Conservation (phyloP, 768 basidiomycete genomes). For the Trametes sanguinea region DNA sequence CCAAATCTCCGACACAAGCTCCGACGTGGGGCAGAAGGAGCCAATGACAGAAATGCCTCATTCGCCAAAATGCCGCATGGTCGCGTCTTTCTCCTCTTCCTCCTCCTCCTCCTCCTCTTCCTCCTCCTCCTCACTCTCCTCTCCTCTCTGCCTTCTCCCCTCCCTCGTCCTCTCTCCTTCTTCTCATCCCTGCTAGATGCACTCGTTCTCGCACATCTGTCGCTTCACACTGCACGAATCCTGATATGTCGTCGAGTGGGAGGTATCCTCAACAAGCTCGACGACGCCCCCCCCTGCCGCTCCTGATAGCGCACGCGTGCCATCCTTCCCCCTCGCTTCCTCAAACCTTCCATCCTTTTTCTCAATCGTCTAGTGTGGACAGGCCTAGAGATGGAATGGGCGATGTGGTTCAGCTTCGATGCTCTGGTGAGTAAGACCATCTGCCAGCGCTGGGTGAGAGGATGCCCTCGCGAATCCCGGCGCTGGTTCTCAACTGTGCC, state of each 20-base stretch:
- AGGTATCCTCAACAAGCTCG: slow-evolving; percentile 22
- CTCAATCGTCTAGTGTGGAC: no score
- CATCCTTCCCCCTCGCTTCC: background rate
- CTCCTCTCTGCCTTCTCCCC: background rate
- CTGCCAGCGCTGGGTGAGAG: slow-evolving; percentile 28
- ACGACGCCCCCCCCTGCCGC: background rate
- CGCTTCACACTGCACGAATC: no score
- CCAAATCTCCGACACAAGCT: background rate
- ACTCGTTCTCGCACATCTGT: no score
- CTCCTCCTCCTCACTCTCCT: background rate
- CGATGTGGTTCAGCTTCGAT: no score
- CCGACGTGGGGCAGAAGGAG: background rate
- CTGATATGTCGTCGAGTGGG: slow-evolving; percentile 7
- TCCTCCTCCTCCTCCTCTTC: slow-evolving; percentile 12
- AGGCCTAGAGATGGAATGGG: no score
- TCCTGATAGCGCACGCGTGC: background rate
- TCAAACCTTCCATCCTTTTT: no score
- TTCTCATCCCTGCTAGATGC: no score
- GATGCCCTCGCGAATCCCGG: slow-evolving; percentile 33
- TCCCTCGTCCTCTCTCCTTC: background rate
- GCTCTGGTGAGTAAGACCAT: slow-evolving; percentile 9
- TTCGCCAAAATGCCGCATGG: slow-evolving; percentile 22
- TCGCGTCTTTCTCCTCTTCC: slow-evolving; percentile 11
- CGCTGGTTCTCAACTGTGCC: background rate
- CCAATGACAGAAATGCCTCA: slow-evolving; percentile 21